phyloP scores from a whole-genome alignment of 2,329 filamentous ascomycete genomes.

The Raffaelea albimanens region DNA sequence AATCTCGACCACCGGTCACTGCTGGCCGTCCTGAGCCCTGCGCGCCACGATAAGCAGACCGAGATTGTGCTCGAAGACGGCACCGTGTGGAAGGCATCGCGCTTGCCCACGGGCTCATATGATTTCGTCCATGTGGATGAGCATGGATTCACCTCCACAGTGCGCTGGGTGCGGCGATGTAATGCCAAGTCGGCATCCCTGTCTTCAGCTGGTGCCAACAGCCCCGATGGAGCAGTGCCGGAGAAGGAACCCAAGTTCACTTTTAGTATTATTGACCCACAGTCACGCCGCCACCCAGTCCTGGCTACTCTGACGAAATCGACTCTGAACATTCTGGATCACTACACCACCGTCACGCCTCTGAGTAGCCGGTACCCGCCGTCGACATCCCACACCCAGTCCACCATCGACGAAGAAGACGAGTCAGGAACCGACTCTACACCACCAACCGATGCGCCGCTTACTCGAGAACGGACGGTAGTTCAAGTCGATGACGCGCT shows the following conservation, averaged over 20 bases:
- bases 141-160: constrained; percentile 48
- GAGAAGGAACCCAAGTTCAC: constrained; percentile 51
- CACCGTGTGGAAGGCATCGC: constrained; percentile 45
- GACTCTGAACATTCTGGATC: constrained; percentile 60
- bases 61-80: constrained; percentile 61
- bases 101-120: constrained; percentile 47
- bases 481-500: constrained; percentile 32
- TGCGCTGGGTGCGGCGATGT: constrained; percentile 57
- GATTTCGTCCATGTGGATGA: constrained; percentile 55
- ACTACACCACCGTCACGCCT: constrained; percentile 49
- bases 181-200: constrained; percentile 11
- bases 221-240: constrained; percentile 11
- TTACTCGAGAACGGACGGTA: constrained; percentile 20
- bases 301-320: constrained; percentile 57
- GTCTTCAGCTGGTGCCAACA: background rate
- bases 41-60: constrained; percentile 43
- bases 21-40: constrained; percentile 59
- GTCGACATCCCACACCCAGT: constrained; percentile 20
- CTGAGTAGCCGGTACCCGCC: constrained; percentile 38
- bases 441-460: constrained; percentile 6
- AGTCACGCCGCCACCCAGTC: constrained; percentile 61
- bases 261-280: constrained; percentile 67
- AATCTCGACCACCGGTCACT: constrained; percentile 35
- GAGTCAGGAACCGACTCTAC: constrained; percentile 3
- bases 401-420: constrained; percentile 11